These are phyloP conservation scores for Penicillium mononematosum DNA, from an alignment of 495 filamentous ascomycete genomes.

Conservation along the genomic window DNA sequence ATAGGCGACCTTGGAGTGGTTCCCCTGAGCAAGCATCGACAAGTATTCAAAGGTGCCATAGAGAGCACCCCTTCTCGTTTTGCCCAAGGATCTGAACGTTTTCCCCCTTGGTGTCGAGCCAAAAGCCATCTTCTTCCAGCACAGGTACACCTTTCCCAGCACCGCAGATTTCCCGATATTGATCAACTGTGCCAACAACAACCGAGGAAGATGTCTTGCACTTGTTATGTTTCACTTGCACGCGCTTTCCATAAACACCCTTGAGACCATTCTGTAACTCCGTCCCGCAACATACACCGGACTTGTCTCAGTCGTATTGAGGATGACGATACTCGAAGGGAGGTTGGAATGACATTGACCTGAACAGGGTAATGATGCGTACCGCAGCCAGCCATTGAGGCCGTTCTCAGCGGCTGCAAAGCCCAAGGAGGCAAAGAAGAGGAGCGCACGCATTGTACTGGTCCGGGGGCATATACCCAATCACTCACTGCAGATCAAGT, in stretches of 20 bases:
- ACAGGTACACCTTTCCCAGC: conserved; percentile 33
- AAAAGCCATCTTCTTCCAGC: conserved; percentile 63
- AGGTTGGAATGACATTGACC: conserved; percentile 33
- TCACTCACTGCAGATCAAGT: not conserved
- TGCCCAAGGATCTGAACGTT: conserved; percentile 61
- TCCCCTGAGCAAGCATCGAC: conserved; percentile 60
- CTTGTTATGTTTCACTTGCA: conserved; percentile 32
- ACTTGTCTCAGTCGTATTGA: conserved; percentile 51
- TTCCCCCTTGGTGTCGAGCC: conserved; percentile 47
- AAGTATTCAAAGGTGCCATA: conserved; percentile 72
- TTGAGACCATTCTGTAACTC: conserved; percentile 60
- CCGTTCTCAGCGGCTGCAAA: conserved; percentile 51
- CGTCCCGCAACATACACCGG: conserved; percentile 57
- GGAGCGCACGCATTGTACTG: conserved; percentile 12
- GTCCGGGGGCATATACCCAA: not conserved
- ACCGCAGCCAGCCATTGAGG: conserved; percentile 62
- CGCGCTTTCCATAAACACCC: conserved; percentile 49
- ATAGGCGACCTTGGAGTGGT: conserved; percentile 53
- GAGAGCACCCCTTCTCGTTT: conserved; percentile 64
- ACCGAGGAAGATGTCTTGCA: conserved; percentile 38
- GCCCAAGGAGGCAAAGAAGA: conserved; percentile 17
- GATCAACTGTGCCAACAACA: conserved; percentile 56
- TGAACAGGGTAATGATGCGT: conserved; percentile 52
- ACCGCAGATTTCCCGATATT: conserved; percentile 46
- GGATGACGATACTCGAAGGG: conserved; percentile 52